Percentiles rank a stretch among this genome's conserved stretches.
These are phyloP conservation scores for Penstemon eatonii DNA, from an alignment of 257 asterid species.

Conservation along the genomic window DNA sequence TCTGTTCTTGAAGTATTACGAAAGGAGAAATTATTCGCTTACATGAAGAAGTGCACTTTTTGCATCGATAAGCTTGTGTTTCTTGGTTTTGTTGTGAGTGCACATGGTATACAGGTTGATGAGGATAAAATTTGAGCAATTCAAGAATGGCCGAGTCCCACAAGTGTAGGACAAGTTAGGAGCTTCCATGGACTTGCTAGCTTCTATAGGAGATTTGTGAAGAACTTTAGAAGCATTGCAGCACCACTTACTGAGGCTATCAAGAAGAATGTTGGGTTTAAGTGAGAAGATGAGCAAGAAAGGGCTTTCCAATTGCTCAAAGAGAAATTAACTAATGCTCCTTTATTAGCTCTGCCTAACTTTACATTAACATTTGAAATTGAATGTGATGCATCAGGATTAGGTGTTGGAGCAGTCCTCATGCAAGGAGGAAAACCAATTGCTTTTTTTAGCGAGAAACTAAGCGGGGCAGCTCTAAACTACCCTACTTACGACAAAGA, in stretches of 20 bases:
- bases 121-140: background rate
- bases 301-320: background rate
- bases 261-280: background rate
- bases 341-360: no score
- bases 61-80: background rate
- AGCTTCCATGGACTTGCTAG: no score
- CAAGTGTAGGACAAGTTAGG: background rate
- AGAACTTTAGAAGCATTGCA: no score
- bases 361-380: no score
- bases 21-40: background rate
- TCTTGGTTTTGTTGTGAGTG: no score
- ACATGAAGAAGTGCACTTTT: background rate
- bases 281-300: background rate
- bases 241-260: background rate
- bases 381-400: no score
- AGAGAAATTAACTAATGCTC: background rate
- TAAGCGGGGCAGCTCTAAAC: no score
- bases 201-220: no score
- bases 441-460: no score
- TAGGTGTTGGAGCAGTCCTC: no score
- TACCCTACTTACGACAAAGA: no score
- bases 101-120: background rate
- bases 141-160: background rate
- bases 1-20: background rate
- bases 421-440: no score